Evolutionary conservation across 139 green algal species (phyloP).

Genomic region (Pedinophyceae sp.): DNA sequence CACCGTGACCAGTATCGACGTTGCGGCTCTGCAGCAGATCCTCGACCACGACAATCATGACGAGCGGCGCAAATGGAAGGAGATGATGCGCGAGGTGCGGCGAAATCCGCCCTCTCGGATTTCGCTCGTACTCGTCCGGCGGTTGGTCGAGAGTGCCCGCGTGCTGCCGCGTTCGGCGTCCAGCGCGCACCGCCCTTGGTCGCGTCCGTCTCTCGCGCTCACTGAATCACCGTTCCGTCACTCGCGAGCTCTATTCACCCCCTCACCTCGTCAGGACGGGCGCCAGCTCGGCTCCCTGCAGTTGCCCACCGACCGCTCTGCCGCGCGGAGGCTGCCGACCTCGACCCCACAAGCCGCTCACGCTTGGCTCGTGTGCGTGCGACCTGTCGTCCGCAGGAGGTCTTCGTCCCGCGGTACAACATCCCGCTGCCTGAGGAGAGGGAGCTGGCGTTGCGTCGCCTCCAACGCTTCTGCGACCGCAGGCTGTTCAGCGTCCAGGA

Average conservation of each 20-base stretch:
- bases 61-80: constrained; percentile 44
- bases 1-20: too few species aligned
- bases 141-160: constrained; percentile 44
- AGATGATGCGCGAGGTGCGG: constrained; percentile 55
- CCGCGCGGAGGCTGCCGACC: background rate
- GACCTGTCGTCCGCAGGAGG: background rate
- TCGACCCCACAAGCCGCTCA: background rate
- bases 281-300: background rate
- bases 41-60: constrained; percentile 75
- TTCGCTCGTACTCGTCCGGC: too few species aligned
- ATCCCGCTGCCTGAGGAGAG: constrained; percentile 59
- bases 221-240: background rate
- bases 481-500: constrained; percentile 58
- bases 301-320: too few species aligned
- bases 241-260: background rate
- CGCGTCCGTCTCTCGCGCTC: background rate
- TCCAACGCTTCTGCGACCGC: constrained; percentile 50
- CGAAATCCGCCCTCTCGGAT: too few species aligned
- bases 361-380: background rate
- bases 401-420: constrained; percentile 22
- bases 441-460: constrained; percentile 55
- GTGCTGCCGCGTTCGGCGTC: background rate
- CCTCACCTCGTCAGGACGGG: background rate
- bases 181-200: background rate
- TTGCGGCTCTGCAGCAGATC: constrained; percentile 29